These are phyloP conservation scores for Backusella mclennaniae DNA, from an alignment of 192 early-diverging fungal genomes.

Conservation along the genomic window DNA sequence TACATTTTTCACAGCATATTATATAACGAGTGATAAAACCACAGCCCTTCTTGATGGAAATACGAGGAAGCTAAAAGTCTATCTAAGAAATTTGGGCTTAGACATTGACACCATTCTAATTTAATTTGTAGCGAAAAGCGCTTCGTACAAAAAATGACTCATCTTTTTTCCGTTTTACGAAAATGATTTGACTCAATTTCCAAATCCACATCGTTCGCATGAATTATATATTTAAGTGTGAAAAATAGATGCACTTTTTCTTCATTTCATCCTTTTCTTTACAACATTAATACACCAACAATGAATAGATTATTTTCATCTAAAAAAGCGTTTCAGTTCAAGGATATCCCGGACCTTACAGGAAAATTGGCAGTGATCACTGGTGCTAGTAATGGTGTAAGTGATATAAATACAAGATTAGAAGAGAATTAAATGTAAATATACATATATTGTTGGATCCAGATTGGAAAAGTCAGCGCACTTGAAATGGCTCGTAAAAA, in stretches of 20 bases:
- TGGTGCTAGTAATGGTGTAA: conserved; percentile 46
- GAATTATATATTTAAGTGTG: neutral
- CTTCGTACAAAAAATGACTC: neutral
- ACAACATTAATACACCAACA: neutral
- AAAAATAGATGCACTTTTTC: neutral
- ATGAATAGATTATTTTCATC: neutral
- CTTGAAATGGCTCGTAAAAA: conserved; percentile 28
- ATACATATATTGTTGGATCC: neutral
- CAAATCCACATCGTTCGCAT: neutral
- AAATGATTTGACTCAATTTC: neutral
- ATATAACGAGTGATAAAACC: too few species aligned
- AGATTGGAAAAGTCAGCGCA: conserved; percentile 27
- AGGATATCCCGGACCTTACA: conserved; percentile 34
- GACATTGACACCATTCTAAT: too few species aligned
- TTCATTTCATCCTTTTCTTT: neutral
- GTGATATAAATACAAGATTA: neutral
- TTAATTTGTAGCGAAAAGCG: too few species aligned
- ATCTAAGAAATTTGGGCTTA: too few species aligned
- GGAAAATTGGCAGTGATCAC: conserved; percentile 47
- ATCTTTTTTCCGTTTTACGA: neutral
- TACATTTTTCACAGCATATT: too few species aligned
- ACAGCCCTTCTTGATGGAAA: too few species aligned
- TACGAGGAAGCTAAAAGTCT: too few species aligned
- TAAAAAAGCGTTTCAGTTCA: neutral
- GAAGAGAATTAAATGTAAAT: neutral